Evolutionary conservation across 257 asterid species (phyloP), one percentile per base, ranked within the genome.

Genomic region (Euphrasia confusa): DNA sequence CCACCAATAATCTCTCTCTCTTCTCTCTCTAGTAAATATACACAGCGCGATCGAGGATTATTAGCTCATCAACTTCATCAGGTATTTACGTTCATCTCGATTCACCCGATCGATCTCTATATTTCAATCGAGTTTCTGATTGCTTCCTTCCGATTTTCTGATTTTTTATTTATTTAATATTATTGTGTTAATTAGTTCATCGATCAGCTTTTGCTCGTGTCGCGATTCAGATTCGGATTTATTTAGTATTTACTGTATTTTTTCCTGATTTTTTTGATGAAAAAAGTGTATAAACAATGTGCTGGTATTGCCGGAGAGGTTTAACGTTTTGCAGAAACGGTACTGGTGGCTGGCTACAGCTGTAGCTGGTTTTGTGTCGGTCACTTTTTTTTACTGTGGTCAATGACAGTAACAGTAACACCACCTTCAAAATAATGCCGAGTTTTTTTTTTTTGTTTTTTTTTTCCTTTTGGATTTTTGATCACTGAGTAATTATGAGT

Each of bases 71-170:
- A 30, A 59, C 53, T 56, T 44, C 49, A 24, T 9, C 76, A 70
- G 79, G 79, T 59, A 75, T 62, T 68, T 63, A 35, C 58, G 58
- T 4, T 1, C 21, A 5, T n/a, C 30, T 18, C 6, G 6, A 58
- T 33, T 47, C 12, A 60, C 7, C 53, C 30, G 26, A 26, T 65
- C 57, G 67, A 75, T 71, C 76, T 35, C n/a, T 57, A 8, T n/a
- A 7, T 45, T 68, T 68, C 64, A 6, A 14, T 63, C 42, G 13
- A 39, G 9, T 50, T 39, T 17, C 5, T 59, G 75, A 60, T 66
- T 59, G 68, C 49, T 59, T 56, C 66, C 55, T 65, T 58, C 58
- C 28, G 52, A 11, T 33, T 0, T 33, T 57, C 53, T 42, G 75
- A 66, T 70, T 42, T 10, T 11, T 42, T 11, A 10, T 45, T 45